phyloP scores from a whole-genome alignment of 495 filamentous ascomycete genomes.

The Evernia prunastri region DNA sequence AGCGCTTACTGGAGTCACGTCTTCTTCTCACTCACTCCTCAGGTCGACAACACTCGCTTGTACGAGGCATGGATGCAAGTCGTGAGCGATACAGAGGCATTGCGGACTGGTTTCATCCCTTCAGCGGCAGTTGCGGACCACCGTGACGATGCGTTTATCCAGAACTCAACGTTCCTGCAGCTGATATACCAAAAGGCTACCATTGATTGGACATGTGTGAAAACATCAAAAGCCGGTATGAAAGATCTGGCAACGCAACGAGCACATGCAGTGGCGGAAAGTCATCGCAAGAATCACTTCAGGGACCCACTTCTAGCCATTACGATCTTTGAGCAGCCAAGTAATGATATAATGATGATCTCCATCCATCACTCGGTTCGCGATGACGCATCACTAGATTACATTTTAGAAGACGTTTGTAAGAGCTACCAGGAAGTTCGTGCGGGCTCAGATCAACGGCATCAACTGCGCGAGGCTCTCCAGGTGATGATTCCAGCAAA shows the following conservation, averaged over 20 bases:
- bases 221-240: conserved; percentile 20
- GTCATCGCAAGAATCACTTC: conserved; percentile 29
- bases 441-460: conserved; percentile 12
- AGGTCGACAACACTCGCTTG: conserved; percentile 48
- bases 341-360: conserved; percentile 28
- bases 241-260: conserved; percentile 17
- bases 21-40: conserved; percentile 36
- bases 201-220: conserved; percentile 30
- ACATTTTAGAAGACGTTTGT: conserved; percentile 31
- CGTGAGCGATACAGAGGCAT: conserved; percentile 52
- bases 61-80: conserved; percentile 55
- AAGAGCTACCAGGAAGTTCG: conserved; percentile 21
- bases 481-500: conserved; percentile 25
- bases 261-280: conserved; percentile 26
- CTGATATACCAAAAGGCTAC: conserved; percentile 28
- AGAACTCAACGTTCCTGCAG: conserved; percentile 28
- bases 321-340: conserved; percentile 29
- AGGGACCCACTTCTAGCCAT: conserved; percentile 31
- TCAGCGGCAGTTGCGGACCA: conserved; percentile 23
- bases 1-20: conserved; percentile 37
- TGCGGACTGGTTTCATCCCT: conserved; percentile 59
- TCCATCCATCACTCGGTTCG: conserved; percentile 35
- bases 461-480: conserved; percentile 30
- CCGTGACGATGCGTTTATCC: not conserved
- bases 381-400: conserved; percentile 32